These are phyloP conservation scores for Colletotrichum higginsianum DNA, from an alignment of 2,329 filamentous ascomycete species.

Conservation along the genomic window DNA sequence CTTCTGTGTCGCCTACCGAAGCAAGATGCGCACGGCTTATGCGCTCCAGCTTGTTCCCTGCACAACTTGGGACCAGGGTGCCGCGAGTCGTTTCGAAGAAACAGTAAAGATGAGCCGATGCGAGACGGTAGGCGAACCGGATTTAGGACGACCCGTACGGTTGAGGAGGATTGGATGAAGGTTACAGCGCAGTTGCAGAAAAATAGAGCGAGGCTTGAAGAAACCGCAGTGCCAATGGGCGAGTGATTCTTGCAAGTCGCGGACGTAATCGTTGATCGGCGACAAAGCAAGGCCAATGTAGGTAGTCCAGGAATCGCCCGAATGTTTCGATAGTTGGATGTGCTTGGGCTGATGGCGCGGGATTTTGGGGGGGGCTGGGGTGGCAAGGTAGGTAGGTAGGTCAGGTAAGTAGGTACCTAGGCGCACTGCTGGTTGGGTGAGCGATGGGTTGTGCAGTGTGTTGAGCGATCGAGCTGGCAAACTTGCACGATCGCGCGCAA, in stretches of 20 bases:
- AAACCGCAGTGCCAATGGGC: constrained; percentile 3
- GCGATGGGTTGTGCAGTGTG: constrained; percentile 9
- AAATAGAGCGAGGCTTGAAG: constrained; percentile 2
- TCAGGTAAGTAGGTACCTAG: neutral
- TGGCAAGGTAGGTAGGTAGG: neutral
- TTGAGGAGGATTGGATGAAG: constrained; percentile 8
- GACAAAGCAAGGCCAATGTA: neutral
- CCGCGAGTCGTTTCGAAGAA: constrained; percentile 3
- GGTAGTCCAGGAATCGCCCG: constrained; percentile 20
- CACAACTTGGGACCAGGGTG: constrained; percentile 29
- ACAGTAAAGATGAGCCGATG: constrained; percentile 8
- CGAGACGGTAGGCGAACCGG: constrained; percentile 14
- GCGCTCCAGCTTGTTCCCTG: constrained; percentile 28
- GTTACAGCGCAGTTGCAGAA: constrained; percentile 10
- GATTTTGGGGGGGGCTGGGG: neutral
- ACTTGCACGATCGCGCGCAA: constrained; percentile 32
- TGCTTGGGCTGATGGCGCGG: constrained; percentile 4
- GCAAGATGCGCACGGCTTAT: constrained; percentile 34
- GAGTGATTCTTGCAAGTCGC: neutral
- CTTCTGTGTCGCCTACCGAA: constrained; percentile 14
- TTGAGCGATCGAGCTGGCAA: neutral
- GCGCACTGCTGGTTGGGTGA: constrained; percentile 12
- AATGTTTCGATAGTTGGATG: constrained; percentile 32
- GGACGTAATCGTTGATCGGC: constrained; percentile 1
- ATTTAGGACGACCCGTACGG: constrained; percentile 8